Percentiles rank a stretch among this genome's conserved stretches.
Evolutionary conservation across 176 grass and related monocot genomes (phyloP).

Genomic region (Eragrostis curvula): DNA sequence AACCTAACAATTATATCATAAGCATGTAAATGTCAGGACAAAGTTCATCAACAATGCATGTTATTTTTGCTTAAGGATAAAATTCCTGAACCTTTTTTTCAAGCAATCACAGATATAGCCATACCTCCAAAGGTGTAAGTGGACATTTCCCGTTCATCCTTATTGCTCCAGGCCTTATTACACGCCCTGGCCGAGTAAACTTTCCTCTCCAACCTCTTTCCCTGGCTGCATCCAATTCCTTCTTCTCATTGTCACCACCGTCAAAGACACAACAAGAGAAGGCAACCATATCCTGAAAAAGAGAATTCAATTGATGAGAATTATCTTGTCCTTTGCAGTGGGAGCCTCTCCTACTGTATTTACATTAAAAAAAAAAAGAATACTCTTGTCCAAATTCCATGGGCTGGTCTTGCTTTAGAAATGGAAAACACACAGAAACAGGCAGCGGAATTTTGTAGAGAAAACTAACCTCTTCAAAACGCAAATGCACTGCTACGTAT

Average conservation of each 20-base stretch:
- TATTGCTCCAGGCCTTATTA: slow-evolving; percentile 89
- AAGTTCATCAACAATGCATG: slow-evolving; percentile 3
- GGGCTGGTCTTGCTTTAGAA: background rate
- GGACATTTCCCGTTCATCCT: slow-evolving; percentile 99
- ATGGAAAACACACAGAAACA: slow-evolving; percentile 4
- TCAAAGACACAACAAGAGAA: slow-evolving; percentile 99
- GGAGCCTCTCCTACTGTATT: too few relatives aligned
- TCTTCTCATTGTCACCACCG: slow-evolving; percentile 77
- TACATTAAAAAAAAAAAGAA: too few relatives aligned
- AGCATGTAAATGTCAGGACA: background rate
- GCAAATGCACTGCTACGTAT: slow-evolving; percentile 95
- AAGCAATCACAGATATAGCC: slow-evolving; percentile 23
- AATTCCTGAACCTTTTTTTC: slow-evolving; percentile 27
- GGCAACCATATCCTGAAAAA: slow-evolving; percentile 98
- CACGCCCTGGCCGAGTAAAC: slow-evolving; percentile 89
- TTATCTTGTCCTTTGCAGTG: too few relatives aligned
- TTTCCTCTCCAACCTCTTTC: slow-evolving; percentile 98
- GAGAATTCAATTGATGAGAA: slow-evolving; percentile 11
- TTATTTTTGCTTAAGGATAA: slow-evolving; percentile 19
- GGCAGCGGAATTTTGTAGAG: background rate
- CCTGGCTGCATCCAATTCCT: slow-evolving; percentile 88
- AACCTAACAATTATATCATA: slow-evolving; percentile 59
- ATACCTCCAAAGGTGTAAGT: slow-evolving; percentile 98
- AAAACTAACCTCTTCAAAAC: slow-evolving; percentile 94
- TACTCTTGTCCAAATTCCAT: slow-evolving; percentile 3